Percentiles rank a stretch among this genome's conserved stretches.
Evolutionary conservation across 2,329 filamentous ascomycete genomes (phyloP).

Genomic region (Coleophoma crateriformis): DNA sequence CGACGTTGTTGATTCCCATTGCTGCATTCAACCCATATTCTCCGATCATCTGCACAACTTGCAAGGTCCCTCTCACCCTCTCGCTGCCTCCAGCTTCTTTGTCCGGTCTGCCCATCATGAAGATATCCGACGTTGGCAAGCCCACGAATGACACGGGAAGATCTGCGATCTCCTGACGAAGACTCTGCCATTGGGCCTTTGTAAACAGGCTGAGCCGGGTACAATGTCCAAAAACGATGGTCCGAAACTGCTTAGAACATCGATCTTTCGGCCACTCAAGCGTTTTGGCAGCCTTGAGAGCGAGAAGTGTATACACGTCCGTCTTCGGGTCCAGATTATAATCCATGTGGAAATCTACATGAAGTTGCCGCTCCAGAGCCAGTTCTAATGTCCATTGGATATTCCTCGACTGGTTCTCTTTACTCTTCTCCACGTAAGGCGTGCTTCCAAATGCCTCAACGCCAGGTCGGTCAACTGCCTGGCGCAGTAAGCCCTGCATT

Average conservation of each 20-base stretch:
- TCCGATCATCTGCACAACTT: constrained; percentile 54
- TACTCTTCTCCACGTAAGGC: constrained; percentile 59
- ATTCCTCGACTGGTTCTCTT: constrained; percentile 43
- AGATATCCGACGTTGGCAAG: constrained; percentile 64
- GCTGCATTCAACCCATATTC: constrained; percentile 52
- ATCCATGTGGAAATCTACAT: constrained; percentile 68
- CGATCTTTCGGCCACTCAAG: constrained; percentile 38
- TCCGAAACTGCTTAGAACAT: constrained; percentile 28
- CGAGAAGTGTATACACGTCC: constrained; percentile 47
- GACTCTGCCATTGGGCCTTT: constrained; percentile 38
- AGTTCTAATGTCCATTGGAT: constrained; percentile 56
- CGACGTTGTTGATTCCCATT: constrained; percentile 66
- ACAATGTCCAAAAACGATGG: constrained; percentile 61
- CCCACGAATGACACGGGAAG: constrained; percentile 64
- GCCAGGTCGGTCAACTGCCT: constrained; percentile 34
- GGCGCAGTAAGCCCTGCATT: constrained; percentile 44
- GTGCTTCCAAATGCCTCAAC: constrained; percentile 62
- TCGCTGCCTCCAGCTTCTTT: constrained; percentile 21
- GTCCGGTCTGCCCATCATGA: constrained; percentile 56
- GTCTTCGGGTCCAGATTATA: constrained; percentile 53
- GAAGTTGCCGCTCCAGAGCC: constrained; percentile 43
- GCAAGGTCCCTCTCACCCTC: constrained; percentile 53
- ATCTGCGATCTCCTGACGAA: constrained; percentile 41
- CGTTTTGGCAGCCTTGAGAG: constrained; percentile 43
- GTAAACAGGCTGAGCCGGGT: constrained; percentile 56